Base-by-base conservation (phyloP, 1,284 basidiomycete genomes). In the Microbotryum saponariae region DNA sequence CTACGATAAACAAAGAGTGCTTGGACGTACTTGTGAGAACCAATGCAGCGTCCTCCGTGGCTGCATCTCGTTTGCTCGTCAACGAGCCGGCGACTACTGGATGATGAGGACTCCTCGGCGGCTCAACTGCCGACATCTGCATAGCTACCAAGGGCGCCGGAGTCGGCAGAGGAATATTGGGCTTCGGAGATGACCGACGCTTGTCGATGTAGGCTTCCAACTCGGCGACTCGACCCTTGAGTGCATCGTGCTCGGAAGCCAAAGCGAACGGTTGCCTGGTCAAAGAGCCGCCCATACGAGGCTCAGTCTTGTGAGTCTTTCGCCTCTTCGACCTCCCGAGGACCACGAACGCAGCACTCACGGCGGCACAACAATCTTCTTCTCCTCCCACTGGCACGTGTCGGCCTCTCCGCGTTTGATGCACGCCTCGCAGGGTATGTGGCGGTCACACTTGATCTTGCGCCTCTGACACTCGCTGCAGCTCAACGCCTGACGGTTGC, bases 391-490 rank as follows among this genome's bases (percentile, higher is more conserved):
- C 65, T 81, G 79, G 67, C 83, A 83, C 70, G 80, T 81, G 59
- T 74, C 74, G 68, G 79, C 78, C 71, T 84, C 82, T 46, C 79
- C 79, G 48, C 82, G 78, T 42, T 82, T 76, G 60, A 76, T 74
- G 71, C 82, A 83, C 1, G 82, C 82, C 10, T 80, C 81, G 73
- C 82, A 83, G 52, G 81, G 82, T 62, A 83, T 79, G 6, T 78
- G 70, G 77, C 82, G 80, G 73, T 83, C 81, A 71, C 82, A 83
- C 71, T 81, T 83, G 71, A 83, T 83, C 74, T 83, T 83, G 46
- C 82, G 77, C 65, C 82, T 73, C 68, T 83, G 83, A 72, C 82
- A 83, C 68, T 82, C 82, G 79, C 66, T 66, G 33, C 44, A 58
- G 53, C 67, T 67, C 48, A 67, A 64, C 23, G 67, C 12, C 6